Percentiles rank a stretch among this genome's conserved stretches.
Evolutionary conservation across 495 filamentous ascomycete genomes (phyloP).

Genomic region (Annulohypoxylon moriforme): DNA sequence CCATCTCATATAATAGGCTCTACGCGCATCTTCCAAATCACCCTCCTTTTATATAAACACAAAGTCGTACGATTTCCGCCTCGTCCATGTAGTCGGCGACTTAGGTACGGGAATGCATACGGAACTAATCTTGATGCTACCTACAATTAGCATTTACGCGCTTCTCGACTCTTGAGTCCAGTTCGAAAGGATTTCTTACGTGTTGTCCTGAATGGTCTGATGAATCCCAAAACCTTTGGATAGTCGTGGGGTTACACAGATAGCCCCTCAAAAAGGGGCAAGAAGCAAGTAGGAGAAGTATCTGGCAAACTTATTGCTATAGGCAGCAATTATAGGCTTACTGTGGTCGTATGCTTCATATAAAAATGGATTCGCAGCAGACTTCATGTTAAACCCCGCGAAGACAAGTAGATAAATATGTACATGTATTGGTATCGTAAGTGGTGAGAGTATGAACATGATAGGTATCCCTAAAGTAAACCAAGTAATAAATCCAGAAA

Average conservation of each 20-base stretch:
- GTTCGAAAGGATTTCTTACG: not conserved
- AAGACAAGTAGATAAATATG: not conserved
- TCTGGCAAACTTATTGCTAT: too few species aligned
- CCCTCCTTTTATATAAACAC: not conserved
- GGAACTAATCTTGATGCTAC: not conserved
- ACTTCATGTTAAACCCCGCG: not conserved
- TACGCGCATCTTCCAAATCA: not conserved
- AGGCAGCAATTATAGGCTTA: too few species aligned
- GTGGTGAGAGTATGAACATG: not conserved
- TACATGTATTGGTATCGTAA: not conserved
- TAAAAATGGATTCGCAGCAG: too few species aligned
- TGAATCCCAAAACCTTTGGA: not conserved
- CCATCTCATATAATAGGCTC: not conserved
- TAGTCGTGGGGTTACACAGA: too few species aligned
- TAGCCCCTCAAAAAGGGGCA: not conserved
- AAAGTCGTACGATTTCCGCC: not conserved
- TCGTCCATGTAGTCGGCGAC: not conserved
- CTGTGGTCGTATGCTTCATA: not conserved
- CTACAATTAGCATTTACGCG: not conserved
- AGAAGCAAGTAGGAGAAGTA: not conserved
- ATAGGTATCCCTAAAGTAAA: slow-evolving; percentile 2
- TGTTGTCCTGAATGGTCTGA: not conserved
- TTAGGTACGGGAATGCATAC: not conserved
- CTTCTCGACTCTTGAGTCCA: not conserved
- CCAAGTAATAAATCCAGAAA: not conserved